Evolutionary conservation across 1,139 yeast species (phyloP), one percentile per base, ranked within the genome.

Genomic region (Protomyces lactucae-debilis): DNA sequence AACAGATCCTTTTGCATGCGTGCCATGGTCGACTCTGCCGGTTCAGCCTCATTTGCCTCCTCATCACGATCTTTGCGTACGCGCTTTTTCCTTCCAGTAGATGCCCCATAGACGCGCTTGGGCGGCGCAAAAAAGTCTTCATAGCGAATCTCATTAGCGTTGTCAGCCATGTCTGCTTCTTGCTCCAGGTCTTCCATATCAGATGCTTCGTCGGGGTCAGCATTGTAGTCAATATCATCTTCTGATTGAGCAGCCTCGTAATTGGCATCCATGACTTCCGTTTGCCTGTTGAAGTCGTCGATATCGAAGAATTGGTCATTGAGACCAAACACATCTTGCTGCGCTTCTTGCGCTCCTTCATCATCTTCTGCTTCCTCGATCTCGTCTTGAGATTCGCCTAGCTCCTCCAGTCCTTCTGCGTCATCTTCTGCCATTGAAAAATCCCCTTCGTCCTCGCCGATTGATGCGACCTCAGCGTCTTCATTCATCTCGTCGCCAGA

Each of bases 241-340:
- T 60, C 63, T 14, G 59, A 52, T 35, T 64, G 61, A n/a, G 57
- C 61, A 14, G 46, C 55, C 12, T 55, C 64, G 35, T 48, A 54
- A 25, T 60, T 60, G n/a, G 48, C 51, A 12, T 61, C 65, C 65
- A 56, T 56, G 2, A 85, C 89, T 57, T 88, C 74, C 5, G 90
- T 85, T 73, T 91, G 96, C 72, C 83, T 85, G 74, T 91, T 88
- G 77, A 88, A 92, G 57, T 87, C 88, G 69, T 90, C 96, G 51
- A 93, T 83, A 67, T 90, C 85, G 73, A 93, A 93, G 70, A 92
- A 87, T 9, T 85, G 89, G 72, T 90, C 96, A 72, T 92, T 88
- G 55, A 91, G 79, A 1, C 92, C 96, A 71, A 81, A 83, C 1
- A 76, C 82, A 70, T 84, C 87, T 66, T 82, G 72, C 25, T 60